Base-by-base conservation (phyloP, 331 rosid species). In the Quercus phellos region DNA sequence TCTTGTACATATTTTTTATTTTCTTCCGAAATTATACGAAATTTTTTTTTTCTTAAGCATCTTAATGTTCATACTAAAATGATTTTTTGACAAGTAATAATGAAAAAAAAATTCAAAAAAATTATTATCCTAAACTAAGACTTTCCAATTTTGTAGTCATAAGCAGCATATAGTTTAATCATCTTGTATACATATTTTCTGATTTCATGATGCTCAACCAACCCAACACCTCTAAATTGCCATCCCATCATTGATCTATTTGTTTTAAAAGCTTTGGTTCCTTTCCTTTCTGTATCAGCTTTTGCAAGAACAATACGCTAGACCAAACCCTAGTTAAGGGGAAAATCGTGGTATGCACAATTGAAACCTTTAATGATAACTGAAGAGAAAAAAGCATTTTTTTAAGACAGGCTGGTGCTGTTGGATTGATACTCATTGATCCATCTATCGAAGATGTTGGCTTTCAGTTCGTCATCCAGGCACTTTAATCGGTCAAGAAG, bases 391-490 rank as follows among this genome's bases (percentile, higher is more conserved):
- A 84, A 81, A 77, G 91, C 74, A 42, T 42, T 17, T 16, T 29
- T 59, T 61, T 87, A 80, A 81, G 42, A 79, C 73, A 88, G 76
- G 93, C 91, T 68, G 93, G 90, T 51, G 95, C 89, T 24, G 89
- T 88, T 74, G 93, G 97, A 76, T 85, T 88, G 90, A 90, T 90
- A 75, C 90, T 87, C 30, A 85, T 88, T 60, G 97, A 92, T 77
- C 86, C 90, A 69, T 75, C 77, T 66, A 78, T 86, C 50, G 85
- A 82, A 84, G 89, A 87, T 16, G 34, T 90, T 51, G 92, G 90
- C 59, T 90, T 85, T 71, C 89, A 88, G 77, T 87, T 85, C 77
- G 82, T 85, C 85, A 88, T 90, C 68, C 93, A 17, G 81, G 73
- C 82, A 87, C 91, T 70, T 76, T 85, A 60, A 87, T 92, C 81